Evolutionary conservation across 106 monocot species (phyloP), one percentile per base, ranked within the genome.

Genomic region (Dioscorea dumetorum): DNA sequence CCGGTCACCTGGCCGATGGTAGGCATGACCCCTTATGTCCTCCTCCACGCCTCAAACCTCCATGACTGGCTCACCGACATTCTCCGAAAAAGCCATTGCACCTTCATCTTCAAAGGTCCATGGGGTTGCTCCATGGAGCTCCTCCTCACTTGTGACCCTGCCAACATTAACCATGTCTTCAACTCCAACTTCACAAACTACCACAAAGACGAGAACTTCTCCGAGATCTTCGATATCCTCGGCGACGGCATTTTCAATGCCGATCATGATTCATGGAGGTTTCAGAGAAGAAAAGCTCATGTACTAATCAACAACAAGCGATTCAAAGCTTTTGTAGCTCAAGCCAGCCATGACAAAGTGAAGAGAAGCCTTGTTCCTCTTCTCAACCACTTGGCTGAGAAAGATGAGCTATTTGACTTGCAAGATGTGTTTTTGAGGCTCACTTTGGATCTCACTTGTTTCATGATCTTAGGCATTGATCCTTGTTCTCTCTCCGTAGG

Each of bases 171-270:
- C 66, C 71, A 76, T 59, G 48, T 81, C 61, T 76, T 72, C 63
- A 81, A 57, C 63, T 4, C 61, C 67, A 71, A 71, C 67, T 76
- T 76, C 81, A 4, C 51, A 51, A 81, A 67, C 49, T 81, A 76
- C 62, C 81, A 75, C 22, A 81, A 76, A 53, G 80, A 71, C 32
- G 34, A 58, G 5, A 60, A 81, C 34, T 81, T 62, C 72, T 8
- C 4, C 18, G 67, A 81, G 61, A 76, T 81, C 65, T 81, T 81
- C 67, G 80, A 76, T 24, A 54, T 81, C 41, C 67, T 81, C 66
- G 80, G 80, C n/a, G 61, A 71, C 17, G 67, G 76, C 52, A 66
- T 81, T 48, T 62, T 81, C 76, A 67, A 50, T 53, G 50, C 81
- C 56, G 81, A 81, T 24, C 21, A 21, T 13, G 72, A 76, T 3